Evolutionary conservation across 2,329 filamentous ascomycete genomes (phyloP), one percentile per base, ranked within the genome.

Genomic region (Mollisiaceae sp.): DNA sequence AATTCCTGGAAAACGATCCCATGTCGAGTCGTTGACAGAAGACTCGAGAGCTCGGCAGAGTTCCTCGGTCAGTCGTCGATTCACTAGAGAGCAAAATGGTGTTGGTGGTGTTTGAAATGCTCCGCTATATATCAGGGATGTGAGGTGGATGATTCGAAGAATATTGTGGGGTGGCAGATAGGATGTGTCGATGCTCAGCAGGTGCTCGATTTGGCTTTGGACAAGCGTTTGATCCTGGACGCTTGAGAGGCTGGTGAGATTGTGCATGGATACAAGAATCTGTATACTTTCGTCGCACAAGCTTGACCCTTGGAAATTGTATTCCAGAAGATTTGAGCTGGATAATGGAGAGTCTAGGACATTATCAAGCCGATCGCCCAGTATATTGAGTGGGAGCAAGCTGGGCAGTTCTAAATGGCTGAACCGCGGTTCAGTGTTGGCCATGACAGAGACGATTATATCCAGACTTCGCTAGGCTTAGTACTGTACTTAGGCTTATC

Each of bases 41-140:
- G 45, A 62, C 36, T 63, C 60, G 32, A 67, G 32, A 9, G 60
- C 65, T 35, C 52, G 32, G n/a, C 65, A 63, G 20, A 67, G 32
- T 27, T 45, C 43, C 24, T 55, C 38, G 4, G 50, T 41, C 6
- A 47, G 24, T n/a, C 55, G 35, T 3, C 43, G 24, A 24, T 67
- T 67, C 2, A 61, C 6, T 8, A 57, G 50, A 15, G 60, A 60
- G 57, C 59, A 32, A 20, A 63, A 63, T 24, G 60, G 43, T 8
- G 41, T 45, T 22, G 35, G 65, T 20, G 52, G 61, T 27, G 43
- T 58, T 5, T 52, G 52, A n/a, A 58, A 38, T 14, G 58, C 58
- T 20, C 50, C n/a, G 12, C 20, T 18, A 22, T 57, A 66, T 9
- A 66, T 66, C 8, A 43, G 24, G 27, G 65, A 59, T 35, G 65